phyloP scores from a whole-genome alignment of 805 yeast species.

The Myxozyma mucilagina region DNA sequence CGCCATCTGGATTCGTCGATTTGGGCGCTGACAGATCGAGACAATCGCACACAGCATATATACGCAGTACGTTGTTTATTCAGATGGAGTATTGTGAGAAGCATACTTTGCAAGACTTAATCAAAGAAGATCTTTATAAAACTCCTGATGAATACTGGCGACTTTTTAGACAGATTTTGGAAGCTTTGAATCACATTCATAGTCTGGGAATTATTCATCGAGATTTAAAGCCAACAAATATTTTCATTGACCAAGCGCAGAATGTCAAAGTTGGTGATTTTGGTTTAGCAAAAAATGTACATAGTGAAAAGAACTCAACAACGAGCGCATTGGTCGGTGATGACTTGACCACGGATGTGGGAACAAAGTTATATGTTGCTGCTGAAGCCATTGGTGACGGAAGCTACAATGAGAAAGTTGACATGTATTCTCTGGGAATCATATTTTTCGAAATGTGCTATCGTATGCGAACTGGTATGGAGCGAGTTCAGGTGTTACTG shows the following conservation, averaged over 20 bases:
- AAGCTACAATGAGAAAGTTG: slow-evolving; percentile 86
- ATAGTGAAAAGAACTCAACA: slow-evolving; percentile 39
- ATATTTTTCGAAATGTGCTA: slow-evolving; percentile 95
- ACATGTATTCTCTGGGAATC: slow-evolving; percentile 91
- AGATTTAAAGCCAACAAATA: slow-evolving; percentile 92
- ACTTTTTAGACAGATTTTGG: slow-evolving; percentile 78
- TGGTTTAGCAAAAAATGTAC: slow-evolving; percentile 91
- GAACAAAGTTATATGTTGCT: slow-evolving; percentile 92
- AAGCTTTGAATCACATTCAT: slow-evolving; percentile 88
- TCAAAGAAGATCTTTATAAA: slow-evolving; percentile 68
- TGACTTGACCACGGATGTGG: slow-evolving; percentile 86
- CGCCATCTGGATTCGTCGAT: not conserved
- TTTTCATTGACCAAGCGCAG: slow-evolving; percentile 85
- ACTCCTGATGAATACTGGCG: slow-evolving; percentile 87
- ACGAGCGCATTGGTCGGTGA: slow-evolving; percentile 7
- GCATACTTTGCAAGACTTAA: slow-evolving; percentile 80
- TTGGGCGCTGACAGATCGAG: not conserved
- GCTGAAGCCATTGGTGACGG: slow-evolving; percentile 73
- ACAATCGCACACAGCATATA: not conserved
- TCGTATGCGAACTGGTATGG: slow-evolving; percentile 88
- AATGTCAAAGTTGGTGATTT: slow-evolving; percentile 95
- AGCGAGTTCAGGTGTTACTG: slow-evolving; percentile 72
- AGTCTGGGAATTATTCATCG: slow-evolving; percentile 93
- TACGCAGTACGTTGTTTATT: slow-evolving; percentile 64
- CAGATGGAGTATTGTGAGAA: slow-evolving; percentile 99